Conservation (phyloP, 495 filamentous ascomycete species). For the Umbilicaria muhlenbergii region DNA sequence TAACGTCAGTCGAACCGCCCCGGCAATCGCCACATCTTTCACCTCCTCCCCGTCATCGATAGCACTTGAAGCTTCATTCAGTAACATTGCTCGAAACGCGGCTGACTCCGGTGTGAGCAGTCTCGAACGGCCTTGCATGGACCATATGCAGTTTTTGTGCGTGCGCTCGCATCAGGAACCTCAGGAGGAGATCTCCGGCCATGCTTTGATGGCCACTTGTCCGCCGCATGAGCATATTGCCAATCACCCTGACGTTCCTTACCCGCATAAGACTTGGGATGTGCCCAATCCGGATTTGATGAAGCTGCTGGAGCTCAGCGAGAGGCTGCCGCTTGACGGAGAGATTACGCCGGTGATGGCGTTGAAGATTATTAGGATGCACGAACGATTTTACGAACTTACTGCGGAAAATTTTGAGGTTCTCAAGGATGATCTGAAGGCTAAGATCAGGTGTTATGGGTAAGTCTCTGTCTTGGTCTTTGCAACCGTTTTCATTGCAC, state of each 20-base stretch:
- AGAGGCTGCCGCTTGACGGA: conserved; percentile 68
- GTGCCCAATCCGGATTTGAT: conserved; percentile 57
- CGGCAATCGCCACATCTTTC: background rate
- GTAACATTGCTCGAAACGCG: conserved; percentile 1
- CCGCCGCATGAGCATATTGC: conserved; percentile 44
- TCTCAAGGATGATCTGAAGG: conserved; percentile 54
- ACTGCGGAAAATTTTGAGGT: conserved; percentile 52
- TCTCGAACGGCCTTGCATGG: conserved; percentile 88
- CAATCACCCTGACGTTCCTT: conserved; percentile 25
- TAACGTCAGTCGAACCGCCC: conserved; percentile 53
- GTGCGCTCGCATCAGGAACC: conserved; percentile 1
- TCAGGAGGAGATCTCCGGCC: conserved; percentile 39
- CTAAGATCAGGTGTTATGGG: conserved; percentile 86
- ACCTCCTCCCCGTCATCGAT: background rate
- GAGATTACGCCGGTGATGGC: conserved; percentile 98
- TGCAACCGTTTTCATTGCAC: background rate
- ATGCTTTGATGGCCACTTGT: conserved; percentile 81
- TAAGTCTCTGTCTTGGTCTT: conserved; percentile 32
- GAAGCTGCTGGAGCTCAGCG: conserved; percentile 71
- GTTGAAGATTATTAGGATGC: conserved; percentile 62
- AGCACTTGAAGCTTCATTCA: background rate
- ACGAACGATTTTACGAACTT: conserved; percentile 51
- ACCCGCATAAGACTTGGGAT: conserved; percentile 28
- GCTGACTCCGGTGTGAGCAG: conserved; percentile 28
- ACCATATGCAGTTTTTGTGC: conserved; percentile 66